These are phyloP conservation scores for Coffea humblotiana DNA, from an alignment of 305 asterid species.

Conservation along the genomic window DNA sequence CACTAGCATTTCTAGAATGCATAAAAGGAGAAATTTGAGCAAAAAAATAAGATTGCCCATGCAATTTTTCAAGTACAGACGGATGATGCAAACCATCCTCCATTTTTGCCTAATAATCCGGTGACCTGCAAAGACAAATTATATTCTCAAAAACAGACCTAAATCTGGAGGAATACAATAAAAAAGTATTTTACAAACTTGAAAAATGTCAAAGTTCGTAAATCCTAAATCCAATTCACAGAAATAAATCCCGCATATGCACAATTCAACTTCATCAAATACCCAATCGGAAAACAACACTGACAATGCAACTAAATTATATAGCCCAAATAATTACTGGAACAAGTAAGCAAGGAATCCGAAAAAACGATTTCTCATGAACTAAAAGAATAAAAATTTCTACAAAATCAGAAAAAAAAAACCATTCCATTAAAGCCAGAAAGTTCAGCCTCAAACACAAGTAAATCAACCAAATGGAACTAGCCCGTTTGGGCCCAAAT, in stretches of 20 bases:
- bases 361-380: neutral
- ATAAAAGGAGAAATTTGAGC: slow-evolving; percentile 39
- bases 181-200: neutral
- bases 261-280: neutral
- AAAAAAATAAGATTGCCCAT: slow-evolving; percentile 41
- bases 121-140: slow-evolving; percentile 30
- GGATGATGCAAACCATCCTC: slow-evolving; percentile 38
- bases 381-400: neutral
- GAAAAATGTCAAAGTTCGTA: neutral
- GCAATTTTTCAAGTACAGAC: slow-evolving; percentile 41
- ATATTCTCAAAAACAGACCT: slow-evolving; percentile 10
- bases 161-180: neutral
- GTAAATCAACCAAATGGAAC: neutral
- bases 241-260: neutral
- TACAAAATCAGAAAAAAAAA: neutral
- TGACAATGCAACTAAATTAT: neutral
- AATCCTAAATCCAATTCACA: neutral
- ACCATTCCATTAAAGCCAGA: neutral
- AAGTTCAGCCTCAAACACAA: neutral
- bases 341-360: neutral
- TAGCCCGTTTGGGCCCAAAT: neutral
- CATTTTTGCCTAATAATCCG: slow-evolving; percentile 39
- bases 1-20: slow-evolving; percentile 34
- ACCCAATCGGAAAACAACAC: neutral
- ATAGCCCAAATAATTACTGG: neutral